These are phyloP conservation scores for Chlorella sp. DNA, from an alignment of 139 green algal species.

Conservation along the genomic window DNA sequence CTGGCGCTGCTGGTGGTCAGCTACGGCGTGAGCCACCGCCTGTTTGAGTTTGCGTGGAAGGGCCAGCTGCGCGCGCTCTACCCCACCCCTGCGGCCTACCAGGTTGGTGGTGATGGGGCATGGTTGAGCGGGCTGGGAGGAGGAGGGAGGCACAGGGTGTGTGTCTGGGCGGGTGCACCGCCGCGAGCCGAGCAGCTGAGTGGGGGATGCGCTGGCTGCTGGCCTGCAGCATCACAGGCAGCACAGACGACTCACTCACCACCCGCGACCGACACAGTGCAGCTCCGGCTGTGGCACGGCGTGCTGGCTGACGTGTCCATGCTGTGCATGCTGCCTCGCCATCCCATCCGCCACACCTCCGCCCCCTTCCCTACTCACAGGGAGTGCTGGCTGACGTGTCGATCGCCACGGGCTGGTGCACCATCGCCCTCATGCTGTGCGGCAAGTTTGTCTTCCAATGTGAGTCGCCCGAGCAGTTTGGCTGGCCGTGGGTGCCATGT, in stretches of 20 bases:
- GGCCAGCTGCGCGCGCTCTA: constrained; percentile 80
- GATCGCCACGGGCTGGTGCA: constrained; percentile 76
- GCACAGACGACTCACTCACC: no score
- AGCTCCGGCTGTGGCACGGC: no score
- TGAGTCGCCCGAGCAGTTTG: background rate
- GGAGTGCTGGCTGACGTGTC: constrained; percentile 82
- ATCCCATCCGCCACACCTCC: no score
- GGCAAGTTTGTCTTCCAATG: constrained; percentile 82
- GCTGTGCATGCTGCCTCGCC: no score
- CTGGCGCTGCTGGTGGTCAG: constrained; percentile 78
- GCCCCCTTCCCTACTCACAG: constrained; percentile 37
- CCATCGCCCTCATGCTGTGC: constrained; percentile 81
- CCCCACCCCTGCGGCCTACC: constrained; percentile 72
- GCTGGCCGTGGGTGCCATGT: no score
- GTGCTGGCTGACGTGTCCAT: background rate
- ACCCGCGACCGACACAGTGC: no score
- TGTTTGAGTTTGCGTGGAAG: constrained; percentile 94
- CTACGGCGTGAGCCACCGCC: constrained; percentile 78
- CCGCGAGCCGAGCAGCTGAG: no score
- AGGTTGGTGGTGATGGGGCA: background rate
- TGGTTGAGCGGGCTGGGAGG: no score
- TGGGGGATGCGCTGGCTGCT: no score
- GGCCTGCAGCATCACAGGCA: no score
- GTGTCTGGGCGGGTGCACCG: no score
- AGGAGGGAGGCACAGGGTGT: no score